phyloP scores from a whole-genome alignment of 2,329 filamentous ascomycete species.

The Epichloe uncinata region DNA sequence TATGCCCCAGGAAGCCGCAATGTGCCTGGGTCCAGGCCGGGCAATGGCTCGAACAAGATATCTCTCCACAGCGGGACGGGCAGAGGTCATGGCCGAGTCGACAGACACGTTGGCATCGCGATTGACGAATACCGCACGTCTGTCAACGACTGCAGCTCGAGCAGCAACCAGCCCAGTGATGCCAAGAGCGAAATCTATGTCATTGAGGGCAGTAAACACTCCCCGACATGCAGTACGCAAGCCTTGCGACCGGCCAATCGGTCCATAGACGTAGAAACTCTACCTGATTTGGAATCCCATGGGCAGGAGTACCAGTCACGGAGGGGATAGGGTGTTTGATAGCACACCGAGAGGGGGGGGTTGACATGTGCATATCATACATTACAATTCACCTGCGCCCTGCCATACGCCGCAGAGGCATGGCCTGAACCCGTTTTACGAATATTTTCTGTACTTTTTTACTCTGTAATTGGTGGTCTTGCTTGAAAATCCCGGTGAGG shows the following conservation, averaged over 20 bases:
- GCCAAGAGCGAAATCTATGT: conserved; percentile 21
- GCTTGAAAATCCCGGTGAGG: not conserved
- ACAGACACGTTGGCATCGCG: conserved; percentile 8
- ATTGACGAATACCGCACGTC: conserved; percentile 9
- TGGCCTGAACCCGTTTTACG: not conserved
- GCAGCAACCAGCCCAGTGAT: not conserved
- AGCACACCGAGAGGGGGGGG: not conserved
- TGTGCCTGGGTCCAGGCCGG: conserved; percentile 14
- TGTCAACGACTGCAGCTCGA: not conserved
- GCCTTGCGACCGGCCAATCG: conserved; percentile 9
- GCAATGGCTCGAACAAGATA: conserved; percentile 23
- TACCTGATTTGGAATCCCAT: conserved; percentile 19
- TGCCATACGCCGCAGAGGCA: not conserved
- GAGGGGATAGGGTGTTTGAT: conserved; percentile 8
- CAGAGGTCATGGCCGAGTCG: not conserved
- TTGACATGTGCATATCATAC: not conserved
- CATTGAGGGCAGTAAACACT: conserved; percentile 18
- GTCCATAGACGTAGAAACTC: conserved; percentile 14
- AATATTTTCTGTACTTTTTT: not conserved
- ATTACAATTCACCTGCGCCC: not conserved
- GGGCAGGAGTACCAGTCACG: conserved; percentile 11
- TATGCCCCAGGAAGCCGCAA: conserved; percentile 17
- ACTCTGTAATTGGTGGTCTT: not conserved
- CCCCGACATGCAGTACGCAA: conserved; percentile 12
- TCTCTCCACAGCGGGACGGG: conserved; percentile 17